Percentiles rank a stretch among this genome's conserved stretches.
These are phyloP conservation scores for Fusarium oligoseptatum DNA, from an alignment of 2,329 filamentous ascomycete genomes.

Conservation along the genomic window DNA sequence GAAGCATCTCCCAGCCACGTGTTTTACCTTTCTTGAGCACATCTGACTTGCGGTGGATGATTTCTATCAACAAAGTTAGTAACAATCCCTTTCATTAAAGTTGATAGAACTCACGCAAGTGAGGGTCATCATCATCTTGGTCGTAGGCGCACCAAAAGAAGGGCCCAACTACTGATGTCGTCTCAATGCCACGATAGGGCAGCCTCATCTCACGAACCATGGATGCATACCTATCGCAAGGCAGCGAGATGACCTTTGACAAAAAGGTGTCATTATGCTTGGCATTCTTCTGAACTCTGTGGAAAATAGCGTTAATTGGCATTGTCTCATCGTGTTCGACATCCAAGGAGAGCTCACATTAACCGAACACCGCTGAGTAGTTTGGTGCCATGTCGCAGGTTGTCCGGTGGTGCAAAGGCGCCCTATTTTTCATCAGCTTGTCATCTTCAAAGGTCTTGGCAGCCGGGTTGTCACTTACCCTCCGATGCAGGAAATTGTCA, in stretches of 20 bases:
- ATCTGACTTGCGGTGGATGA: constrained; percentile 75
- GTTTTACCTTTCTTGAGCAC: constrained; percentile 74
- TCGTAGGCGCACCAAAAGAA: constrained; percentile 73
- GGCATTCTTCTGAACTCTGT: constrained; percentile 69
- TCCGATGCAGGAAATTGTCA: constrained; percentile 66
- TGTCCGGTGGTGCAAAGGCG: constrained; percentile 62
- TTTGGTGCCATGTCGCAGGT: constrained; percentile 57
- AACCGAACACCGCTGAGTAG: constrained; percentile 66
- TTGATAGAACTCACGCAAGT: constrained; percentile 62
- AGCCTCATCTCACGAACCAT: constrained; percentile 69
- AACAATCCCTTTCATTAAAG: neutral
- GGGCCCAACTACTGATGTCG: constrained; percentile 70
- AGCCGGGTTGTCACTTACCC: constrained; percentile 54
- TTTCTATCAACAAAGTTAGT: constrained; percentile 56
- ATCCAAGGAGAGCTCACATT: constrained; percentile 59
- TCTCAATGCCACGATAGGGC: constrained; percentile 70
- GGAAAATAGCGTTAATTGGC: constrained; percentile 8
- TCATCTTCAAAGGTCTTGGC: neutral
- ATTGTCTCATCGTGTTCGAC: neutral
- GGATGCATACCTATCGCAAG: constrained; percentile 62
- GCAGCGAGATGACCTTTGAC: constrained; percentile 66
- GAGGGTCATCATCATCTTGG: constrained; percentile 67
- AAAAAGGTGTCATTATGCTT: constrained; percentile 70
- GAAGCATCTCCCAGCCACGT: constrained; percentile 74
- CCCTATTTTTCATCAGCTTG: constrained; percentile 55